Evolutionary conservation across 2,329 filamentous ascomycete genomes (phyloP), one percentile per base, ranked within the genome.

Genomic region (Parastagonospora avenae): DNA sequence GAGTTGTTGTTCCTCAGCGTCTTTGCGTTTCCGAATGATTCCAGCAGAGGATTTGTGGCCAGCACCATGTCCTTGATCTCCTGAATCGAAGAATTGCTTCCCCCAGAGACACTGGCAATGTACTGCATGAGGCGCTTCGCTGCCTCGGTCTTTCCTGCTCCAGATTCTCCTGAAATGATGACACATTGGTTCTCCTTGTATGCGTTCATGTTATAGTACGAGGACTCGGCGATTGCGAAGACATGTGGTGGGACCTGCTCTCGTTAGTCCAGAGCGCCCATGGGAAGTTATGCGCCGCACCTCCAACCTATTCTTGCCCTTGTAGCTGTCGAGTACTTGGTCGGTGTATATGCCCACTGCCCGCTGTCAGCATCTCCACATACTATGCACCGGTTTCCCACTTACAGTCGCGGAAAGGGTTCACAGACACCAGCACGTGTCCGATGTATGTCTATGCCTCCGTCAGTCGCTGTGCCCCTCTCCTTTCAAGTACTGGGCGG

Each of bases 141-240:
- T 4, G 94, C 94, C 77, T 99, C 94, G 11, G 94, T 99, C 82
- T 99, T 99, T 74, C 94, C 94, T 30, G 94, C 94, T 72, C 94
- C 94, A 2, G 94, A 97, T 78, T 99, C 94, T 72, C 94, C 94
- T 4, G 94, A 97, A 65, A 99, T 99, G 76, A 99, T 99, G 63
- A 99, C 93, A 78, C 94, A 97, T 76, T 99, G 94, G 79, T 97
- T 97, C 66, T 97, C 94, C 70, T 91, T 91, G 82, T 99, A 99
- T 40, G 92, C 93, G 76, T 97, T 97, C 94, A 99, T 97, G 80
- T 99, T 97, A 80, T 97, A 97, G 80, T 99, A 99, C 48, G 92
- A 77, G 7, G 93, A 89, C 77, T 99, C 94, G 71, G 94, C 94
- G 68, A 99, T 94, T 54, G 92, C 93, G 74, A 97, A 99, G 63